Base-by-base conservation (phyloP, 495 filamentous ascomycete genomes). In the Lophium mytilinum region DNA sequence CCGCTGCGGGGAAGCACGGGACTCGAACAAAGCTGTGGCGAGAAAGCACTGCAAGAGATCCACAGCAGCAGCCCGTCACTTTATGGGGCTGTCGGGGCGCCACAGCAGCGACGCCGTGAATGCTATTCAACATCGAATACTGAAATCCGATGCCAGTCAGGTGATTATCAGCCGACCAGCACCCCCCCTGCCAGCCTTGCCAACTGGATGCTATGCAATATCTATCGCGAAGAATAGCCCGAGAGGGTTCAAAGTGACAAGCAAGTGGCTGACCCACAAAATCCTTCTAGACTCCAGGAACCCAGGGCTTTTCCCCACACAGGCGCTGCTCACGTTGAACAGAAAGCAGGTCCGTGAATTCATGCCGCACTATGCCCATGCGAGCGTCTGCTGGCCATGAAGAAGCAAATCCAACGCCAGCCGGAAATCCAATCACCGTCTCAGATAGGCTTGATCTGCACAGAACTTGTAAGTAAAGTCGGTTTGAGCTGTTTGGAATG, bases 381-480 rank as follows among this genome's bases (percentile, higher is more conserved):
- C 24, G 17, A 17, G 24, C 36, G 53, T 59, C 56, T 37, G 60
- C 46, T 46, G 37, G 52, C 61, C 21, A 40, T 18, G 45, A 33
- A 33, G 59, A 60, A 59, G 56, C 36, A 35, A 59, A 63, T 30
- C 47, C 50, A 15, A 58, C 55, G 51, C 56, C 52, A 39, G 33
- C 61, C 61, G 52, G 46, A 59, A 36, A 59, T 49, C 56, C 47
- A 40, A 3, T 10, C 37, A 18, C 15, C 33, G 42, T 49, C 36
- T 51, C 54, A 69, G 43, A 71, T 71, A 15, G 68, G 68, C 57
- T 71, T 71, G 66, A 71, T 71, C 68, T 71, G 50, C 35, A 41
- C 33, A 49, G 53, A 9, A 63, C 50, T 37, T 19, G n/a, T 39
- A 42, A 19, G 41, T 36, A 50, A 3, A 12, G 49, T 4, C 15